Base-by-base conservation (phyloP, 352 stramenopile species). In the Thalassiosira mediterranea region DNA sequence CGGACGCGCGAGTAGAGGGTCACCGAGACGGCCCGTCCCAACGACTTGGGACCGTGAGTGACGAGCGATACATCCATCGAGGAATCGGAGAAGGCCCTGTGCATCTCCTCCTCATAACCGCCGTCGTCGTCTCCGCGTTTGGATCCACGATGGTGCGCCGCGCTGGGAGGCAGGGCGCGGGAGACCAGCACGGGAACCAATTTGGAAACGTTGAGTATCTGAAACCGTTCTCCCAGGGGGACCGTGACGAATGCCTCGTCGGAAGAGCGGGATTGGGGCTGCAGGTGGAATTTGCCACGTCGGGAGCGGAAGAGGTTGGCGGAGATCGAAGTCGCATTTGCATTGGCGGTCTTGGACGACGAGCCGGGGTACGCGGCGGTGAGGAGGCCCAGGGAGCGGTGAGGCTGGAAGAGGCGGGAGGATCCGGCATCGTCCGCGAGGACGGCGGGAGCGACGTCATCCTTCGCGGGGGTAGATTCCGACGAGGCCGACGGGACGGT, bases 211-310 rank as follows among this genome's bases (percentile, higher is more conserved):
- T 81, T 79, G n/a, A 89, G 21, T 28, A 90, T 84, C 46, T 90
- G 83, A 72, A 92, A 90, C 34, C 83, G 68, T 72, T 92, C 83
- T 32, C 78, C 77, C 62, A 90, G 76, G 7, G 83, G 67, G 17
- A 88, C 48, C 29, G 76, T 84, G 4, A 88, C 38, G 54, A 92
- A 84, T 11, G 69, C 47, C 5, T 80, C 73, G 17, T 72, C 73
- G 2, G 65, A 70, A 0, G 76, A 84, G 31, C 37, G 48, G 13
- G 29, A 23, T 19, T 54, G 38, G 0, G 52, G 60, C 34, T 79
- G 52, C 8, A 79, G 47, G 34, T 79, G 61, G 46, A 79, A 79
- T 64, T 79, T 79, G 26, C 70, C 70, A 17, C 17, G 23, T 21
- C 72, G 47, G 3, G 52, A 68, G 48, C n/a, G 29, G 29, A 72